Evolutionary conservation across 257 asterid species (phyloP), one percentile per base, ranked within the genome.

Genomic region (Plantago ovata): DNA sequence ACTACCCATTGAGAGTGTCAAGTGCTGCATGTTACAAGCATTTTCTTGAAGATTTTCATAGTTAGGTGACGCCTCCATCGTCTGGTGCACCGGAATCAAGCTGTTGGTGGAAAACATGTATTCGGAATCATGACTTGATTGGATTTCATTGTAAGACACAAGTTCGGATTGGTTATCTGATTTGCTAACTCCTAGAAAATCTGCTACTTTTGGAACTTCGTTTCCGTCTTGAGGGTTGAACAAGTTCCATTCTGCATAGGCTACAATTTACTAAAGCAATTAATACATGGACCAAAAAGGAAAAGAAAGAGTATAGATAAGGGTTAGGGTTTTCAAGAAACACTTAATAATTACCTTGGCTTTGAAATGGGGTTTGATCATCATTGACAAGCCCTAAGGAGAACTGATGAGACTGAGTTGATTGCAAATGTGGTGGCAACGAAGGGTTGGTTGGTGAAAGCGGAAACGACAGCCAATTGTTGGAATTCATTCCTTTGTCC

Each of bases 381-480:
- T 83, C 90, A 72, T 77, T 83, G 50, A 74, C 84, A 61, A 88
- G 68, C 64, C 96, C 95, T 77, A 85, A 55, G 6, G 95, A 77
- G 72, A 83, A 88, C 47, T 81, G 87, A 51, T 71, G 83, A 58
- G 88, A 57, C 48, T 77, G 82, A 72, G 71, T 64, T 44, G 78
- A 45, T 58, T 73, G 83, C 11, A 77, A 75, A 68, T 78, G 81
- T n/a, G 77, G 61, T n/a, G 75, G 81, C 36, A 76, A 59, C 13
- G 83, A 66, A 56, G 87, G 65, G 51, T 76, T 81, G 58, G 87
- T 70, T 13, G 96, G 92, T 14, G 96, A 87, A 43, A 84, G 80
- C 47, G 96, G 96, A 59, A 87, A 87, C 3, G 96, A 81, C 15
- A 85, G 88, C 95, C 96, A 88, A 67, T 88, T 88, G 74, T 83